Conservation (phyloP, 306 rosid species). For the Cicer yamashitae region DNA sequence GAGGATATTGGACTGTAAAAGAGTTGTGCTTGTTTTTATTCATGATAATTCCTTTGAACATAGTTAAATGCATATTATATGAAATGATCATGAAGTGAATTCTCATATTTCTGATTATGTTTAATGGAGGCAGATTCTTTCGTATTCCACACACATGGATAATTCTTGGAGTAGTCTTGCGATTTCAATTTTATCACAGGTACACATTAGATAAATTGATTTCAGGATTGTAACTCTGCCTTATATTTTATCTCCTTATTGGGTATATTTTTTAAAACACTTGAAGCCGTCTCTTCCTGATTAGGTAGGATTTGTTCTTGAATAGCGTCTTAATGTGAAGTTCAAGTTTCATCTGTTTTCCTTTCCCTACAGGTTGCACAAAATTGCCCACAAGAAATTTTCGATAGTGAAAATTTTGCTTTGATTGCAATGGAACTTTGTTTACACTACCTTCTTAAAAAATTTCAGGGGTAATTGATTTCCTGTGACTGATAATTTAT, state of each 20-base stretch:
- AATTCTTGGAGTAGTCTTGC: constrained; percentile 83
- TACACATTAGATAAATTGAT: constrained; percentile 44
- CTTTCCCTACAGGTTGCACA: constrained; percentile 68
- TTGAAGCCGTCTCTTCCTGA: constrained; percentile 11
- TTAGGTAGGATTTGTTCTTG: constrained; percentile 34
- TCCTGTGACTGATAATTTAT: constrained; percentile 7
- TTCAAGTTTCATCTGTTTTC: constrained; percentile 50
- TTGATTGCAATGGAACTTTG: constrained; percentile 75
- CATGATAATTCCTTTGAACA: constrained; percentile 13
- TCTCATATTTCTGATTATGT: constrained; percentile 41
- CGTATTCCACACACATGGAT: constrained; percentile 78
- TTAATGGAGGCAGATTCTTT: constrained; percentile 74
- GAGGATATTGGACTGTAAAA: constrained; percentile 32
- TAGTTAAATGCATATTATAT: constrained; percentile 36
- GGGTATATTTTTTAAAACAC: constrained; percentile 17
- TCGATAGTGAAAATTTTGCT: constrained; percentile 65
- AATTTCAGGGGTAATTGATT: constrained; percentile 63
- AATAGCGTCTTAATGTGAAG: constrained; percentile 31
- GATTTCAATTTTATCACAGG: constrained; percentile 79
- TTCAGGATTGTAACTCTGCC: constrained; percentile 32
- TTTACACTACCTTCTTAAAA: constrained; percentile 62
- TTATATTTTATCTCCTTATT: constrained; percentile 32
- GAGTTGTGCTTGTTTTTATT: constrained; percentile 34
- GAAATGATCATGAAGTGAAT: constrained; percentile 18
- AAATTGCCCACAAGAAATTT: constrained; percentile 77